A percentile compares a stretch with the other conserved stretches of the same genome.
Conservation (phyloP, 768 basidiomycete genomes). For the Agaricus subrufescens region DNA sequence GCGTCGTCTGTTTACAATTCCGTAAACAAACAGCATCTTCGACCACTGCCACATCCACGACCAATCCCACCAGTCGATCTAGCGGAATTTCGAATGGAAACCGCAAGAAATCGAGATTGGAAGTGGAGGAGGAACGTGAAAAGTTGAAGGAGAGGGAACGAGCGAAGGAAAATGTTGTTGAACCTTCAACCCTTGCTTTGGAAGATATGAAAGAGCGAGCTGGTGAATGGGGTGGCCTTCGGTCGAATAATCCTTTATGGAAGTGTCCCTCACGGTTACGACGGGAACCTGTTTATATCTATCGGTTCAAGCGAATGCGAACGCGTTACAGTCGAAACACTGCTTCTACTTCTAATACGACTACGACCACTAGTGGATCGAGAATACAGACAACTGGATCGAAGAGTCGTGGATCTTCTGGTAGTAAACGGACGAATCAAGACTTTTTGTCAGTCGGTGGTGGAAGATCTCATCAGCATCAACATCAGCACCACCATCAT, state of each 20-base stretch:
- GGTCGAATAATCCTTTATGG: slow-evolving; percentile 1
- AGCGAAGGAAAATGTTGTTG: background rate
- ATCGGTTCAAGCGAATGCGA: background rate
- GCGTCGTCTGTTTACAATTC: slow-evolving; percentile 8
- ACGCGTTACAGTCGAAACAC: background rate
- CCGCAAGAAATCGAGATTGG: background rate
- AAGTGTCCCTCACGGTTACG: background rate
- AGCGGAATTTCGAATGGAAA: background rate
- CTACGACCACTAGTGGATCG: too few relatives aligned
- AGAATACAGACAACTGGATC: too few relatives aligned
- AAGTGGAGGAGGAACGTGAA: background rate
- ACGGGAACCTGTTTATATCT: slow-evolving; percentile 1
- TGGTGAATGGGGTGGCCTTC: slow-evolving; percentile 3
- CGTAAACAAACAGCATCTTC: background rate
- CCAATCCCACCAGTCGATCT: too few relatives aligned
- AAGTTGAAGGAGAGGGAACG: background rate
- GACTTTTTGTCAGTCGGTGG: background rate
- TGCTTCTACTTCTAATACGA: too few relatives aligned
- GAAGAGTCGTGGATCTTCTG: background rate
- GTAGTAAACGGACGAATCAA: background rate
- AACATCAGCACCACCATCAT: too few relatives aligned
- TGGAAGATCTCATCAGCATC: background rate
- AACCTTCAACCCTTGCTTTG: slow-evolving; percentile 1
- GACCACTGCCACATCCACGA: background rate
- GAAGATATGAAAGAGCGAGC: slow-evolving; percentile 3